phyloP scores from a whole-genome alignment of 192 early-diverging fungal species.

The Funneliformis mosseae region DNA sequence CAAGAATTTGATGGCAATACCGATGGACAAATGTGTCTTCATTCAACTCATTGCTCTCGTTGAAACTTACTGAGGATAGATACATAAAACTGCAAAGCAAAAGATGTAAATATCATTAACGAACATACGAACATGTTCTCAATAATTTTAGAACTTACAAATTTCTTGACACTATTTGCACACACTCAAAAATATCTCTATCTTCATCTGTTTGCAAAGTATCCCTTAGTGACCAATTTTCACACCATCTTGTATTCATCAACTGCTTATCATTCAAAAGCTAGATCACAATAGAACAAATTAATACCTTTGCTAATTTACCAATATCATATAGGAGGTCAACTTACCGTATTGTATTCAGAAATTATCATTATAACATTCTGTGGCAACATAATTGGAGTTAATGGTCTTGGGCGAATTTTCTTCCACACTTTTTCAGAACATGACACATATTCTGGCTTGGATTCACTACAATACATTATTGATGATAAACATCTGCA shows the following conservation, averaged over 20 bases:
- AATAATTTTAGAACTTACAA: conserved; percentile 27
- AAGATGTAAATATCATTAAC: neutral
- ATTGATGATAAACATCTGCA: conserved; percentile 19
- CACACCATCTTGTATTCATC: neutral
- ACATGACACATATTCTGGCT: conserved; percentile 22
- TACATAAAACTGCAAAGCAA: conserved; percentile 20
- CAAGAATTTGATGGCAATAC: conserved; percentile 17
- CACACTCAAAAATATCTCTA: conserved; percentile 11
- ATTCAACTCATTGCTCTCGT: conserved; percentile 19
- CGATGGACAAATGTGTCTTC: conserved; percentile 15
- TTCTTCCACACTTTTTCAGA: conserved; percentile 17
- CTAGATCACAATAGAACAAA: conserved; percentile 19
- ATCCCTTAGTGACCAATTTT: conserved; percentile 12
- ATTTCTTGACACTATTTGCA: conserved; percentile 15
- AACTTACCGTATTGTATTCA: conserved; percentile 12
- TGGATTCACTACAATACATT: conserved; percentile 21
- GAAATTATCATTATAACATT: neutral
- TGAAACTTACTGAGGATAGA: conserved; percentile 18
- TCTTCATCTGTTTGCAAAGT: conserved; percentile 2
- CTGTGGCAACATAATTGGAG: conserved; percentile 1
- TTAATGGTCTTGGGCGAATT: conserved; percentile 15
- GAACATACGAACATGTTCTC: neutral
- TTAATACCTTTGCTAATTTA: too few species aligned
- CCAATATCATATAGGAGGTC: neutral
- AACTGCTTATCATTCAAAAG: conserved; percentile 30